Conservation (phyloP, 2,329 filamentous ascomycete genomes). For the Ascocoryne sarcoides region DNA sequence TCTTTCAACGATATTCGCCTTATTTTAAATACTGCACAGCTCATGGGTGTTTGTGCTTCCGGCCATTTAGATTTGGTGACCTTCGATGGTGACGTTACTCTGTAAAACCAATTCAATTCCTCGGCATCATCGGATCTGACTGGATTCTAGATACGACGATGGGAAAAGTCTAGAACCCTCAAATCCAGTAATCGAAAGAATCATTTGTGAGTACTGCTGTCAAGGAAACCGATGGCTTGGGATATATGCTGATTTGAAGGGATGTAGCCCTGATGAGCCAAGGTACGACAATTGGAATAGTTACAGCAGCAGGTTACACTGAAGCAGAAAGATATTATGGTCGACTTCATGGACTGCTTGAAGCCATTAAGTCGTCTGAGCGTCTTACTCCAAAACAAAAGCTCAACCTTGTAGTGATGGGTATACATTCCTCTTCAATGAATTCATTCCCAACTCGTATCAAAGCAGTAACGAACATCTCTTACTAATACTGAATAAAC, state of each 20-base stretch:
- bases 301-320: slow-evolving; percentile 92
- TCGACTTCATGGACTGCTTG: slow-evolving; percentile 77
- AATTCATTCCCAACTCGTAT: neutral
- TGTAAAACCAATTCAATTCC: slow-evolving; percentile 39
- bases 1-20: slow-evolving; percentile 95
- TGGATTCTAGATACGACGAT: slow-evolving; percentile 52
- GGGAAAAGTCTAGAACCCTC: slow-evolving; percentile 67
- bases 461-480: neutral
- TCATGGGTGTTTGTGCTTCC: slow-evolving; percentile 75
- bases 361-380: slow-evolving; percentile 57
- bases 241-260: neutral
- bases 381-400: slow-evolving; percentile 58
- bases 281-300: slow-evolving; percentile 82
- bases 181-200: slow-evolving; percentile 66
- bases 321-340: slow-evolving; percentile 79
- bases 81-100: slow-evolving; percentile 94
- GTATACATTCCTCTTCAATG: slow-evolving; percentile 16
- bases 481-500: slow-evolving; percentile 4
- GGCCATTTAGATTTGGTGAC: slow-evolving; percentile 77
- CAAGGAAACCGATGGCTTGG: too few species aligned
- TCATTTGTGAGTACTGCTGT: slow-evolving; percentile 32
- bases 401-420: slow-evolving; percentile 80
- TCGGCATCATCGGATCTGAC: slow-evolving; percentile 34
- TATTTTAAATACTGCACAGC: slow-evolving; percentile 88
- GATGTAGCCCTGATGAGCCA: slow-evolving; percentile 62